Evolutionary conservation across 2,329 filamentous ascomycete species (phyloP).

Genomic region (Emergomyces pasteurianus): DNA sequence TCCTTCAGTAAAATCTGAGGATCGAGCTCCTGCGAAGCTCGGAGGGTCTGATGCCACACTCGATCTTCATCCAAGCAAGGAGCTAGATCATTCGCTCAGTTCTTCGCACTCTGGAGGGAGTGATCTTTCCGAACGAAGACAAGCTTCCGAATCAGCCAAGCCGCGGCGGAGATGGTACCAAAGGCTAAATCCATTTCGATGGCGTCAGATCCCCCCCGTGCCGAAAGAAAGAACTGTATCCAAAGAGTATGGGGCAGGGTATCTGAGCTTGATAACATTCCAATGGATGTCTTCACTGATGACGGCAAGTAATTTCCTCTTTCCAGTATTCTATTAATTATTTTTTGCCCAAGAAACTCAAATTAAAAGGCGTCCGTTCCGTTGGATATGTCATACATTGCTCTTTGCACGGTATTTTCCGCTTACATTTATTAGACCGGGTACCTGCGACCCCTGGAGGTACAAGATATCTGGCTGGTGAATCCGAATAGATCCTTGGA

Average conservation of each 20-base stretch:
- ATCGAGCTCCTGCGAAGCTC: not conserved
- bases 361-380: not conserved
- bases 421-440: conserved; percentile 47
- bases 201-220: conserved; percentile 41
- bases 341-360: not conserved
- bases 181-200: conserved; percentile 34
- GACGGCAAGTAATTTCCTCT: conserved; percentile 42
- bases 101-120: not conserved
- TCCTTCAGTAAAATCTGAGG: not conserved
- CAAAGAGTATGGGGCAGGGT: conserved; percentile 59
- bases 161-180: conserved; percentile 25
- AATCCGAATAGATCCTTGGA: conserved; percentile 69
- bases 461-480: conserved; percentile 78
- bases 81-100: not conserved
- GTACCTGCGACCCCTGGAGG: conserved; percentile 71
- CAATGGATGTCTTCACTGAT: conserved; percentile 87
- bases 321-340: not conserved
- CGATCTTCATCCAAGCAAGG: not conserved
- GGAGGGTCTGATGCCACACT: not conserved
- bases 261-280: conserved; percentile 67
- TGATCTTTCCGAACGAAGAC: not conserved
- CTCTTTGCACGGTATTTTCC: not conserved
- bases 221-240: conserved; percentile 44
- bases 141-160: not conserved
- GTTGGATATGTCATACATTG: not conserved